Percentiles rank a stretch among this genome's conserved stretches.
These are phyloP conservation scores for Golubevia pallescens DNA, from an alignment of 1,284 basidiomycete species.

Conservation along the genomic window DNA sequence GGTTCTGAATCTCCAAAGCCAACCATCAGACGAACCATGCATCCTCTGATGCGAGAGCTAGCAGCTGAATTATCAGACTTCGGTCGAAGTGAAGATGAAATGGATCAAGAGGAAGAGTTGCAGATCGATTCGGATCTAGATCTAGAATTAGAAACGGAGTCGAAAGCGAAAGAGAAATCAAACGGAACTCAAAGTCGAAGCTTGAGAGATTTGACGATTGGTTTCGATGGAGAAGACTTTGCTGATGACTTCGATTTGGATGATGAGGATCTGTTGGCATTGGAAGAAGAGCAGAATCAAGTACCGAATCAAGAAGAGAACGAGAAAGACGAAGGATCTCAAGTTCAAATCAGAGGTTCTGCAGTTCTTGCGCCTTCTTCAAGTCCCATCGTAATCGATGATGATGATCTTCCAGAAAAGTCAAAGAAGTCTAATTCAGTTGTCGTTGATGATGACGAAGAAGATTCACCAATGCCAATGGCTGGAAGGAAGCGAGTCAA, in stretches of 20 bases:
- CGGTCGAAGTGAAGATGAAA: neutral
- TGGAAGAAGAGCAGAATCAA: neutral
- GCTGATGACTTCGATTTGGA: no score
- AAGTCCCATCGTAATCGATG: neutral
- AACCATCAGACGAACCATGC: neutral
- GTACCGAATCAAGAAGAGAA: neutral
- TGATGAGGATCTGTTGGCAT: neutral
- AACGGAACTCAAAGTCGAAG: neutral
- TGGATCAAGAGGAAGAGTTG: neutral
- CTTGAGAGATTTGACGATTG: neutral
- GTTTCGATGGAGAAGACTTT: neutral
- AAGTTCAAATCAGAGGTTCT: neutral
- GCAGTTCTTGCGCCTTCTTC: neutral
- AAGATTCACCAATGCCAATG: neutral
- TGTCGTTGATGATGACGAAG: neutral
- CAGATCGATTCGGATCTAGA: neutral
- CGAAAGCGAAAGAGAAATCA: neutral
- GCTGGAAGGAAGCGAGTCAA: neutral
- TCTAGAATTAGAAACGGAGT: neutral
- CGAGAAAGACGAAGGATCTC: neutral
- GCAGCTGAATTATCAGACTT: neutral
- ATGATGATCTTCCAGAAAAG: no score
- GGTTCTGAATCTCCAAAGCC: neutral
- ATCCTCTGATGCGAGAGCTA: neutral
- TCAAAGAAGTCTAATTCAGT: no score